Base-by-base conservation (phyloP, 805 yeast genomes). In the Nakazawaea holstii region DNA sequence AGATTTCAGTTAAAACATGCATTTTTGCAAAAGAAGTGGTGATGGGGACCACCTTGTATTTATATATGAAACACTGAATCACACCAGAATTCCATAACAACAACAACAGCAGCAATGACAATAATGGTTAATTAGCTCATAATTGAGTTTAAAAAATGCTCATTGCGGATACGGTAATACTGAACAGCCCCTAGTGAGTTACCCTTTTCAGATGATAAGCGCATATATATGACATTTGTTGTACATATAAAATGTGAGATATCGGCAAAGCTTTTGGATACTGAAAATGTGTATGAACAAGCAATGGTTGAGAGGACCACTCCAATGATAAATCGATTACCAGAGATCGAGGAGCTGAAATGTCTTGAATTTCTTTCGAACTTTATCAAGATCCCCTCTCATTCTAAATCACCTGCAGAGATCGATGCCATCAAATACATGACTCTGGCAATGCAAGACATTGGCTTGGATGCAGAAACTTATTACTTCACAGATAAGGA, bases 381-480 rank as follows among this genome's bases (percentile, higher is more conserved):
- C 31, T 57, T 60, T 50, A 59, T 61, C 43, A 59, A 60, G 48
- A 61, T 60, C 43, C 63, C 55, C 14, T 61, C 65, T 3, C 65
- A 61, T 32, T 57, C 63, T 2, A 48, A 55, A 35, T 50, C 58
- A 11, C 53, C 60, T 4, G 57, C 57, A 1, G 65, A 61, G 51
- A 54, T 52, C 2, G 61, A 58, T 39, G 65, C 65, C 6, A 44
- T 60, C 35, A 42, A 57, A 27, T 61, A 61, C 45, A 56, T 61
- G 60, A 59, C 61, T 8, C 29, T 39, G 14, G 59, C 63, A 8
- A 52, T 61, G 57, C 14, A 49, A 36, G 52, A 45, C 6, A 57
- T 61, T 30, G 65, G 62, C 8, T 40, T 61, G 13, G 54, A 59
- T 7, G 56, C 59, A 3, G 52, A 57, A 24, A 54, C 57, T 32